Percentiles rank a stretch among this genome's conserved stretches.
Conservation (phyloP, 331 rosid species). For the Ulmus americana region DNA sequence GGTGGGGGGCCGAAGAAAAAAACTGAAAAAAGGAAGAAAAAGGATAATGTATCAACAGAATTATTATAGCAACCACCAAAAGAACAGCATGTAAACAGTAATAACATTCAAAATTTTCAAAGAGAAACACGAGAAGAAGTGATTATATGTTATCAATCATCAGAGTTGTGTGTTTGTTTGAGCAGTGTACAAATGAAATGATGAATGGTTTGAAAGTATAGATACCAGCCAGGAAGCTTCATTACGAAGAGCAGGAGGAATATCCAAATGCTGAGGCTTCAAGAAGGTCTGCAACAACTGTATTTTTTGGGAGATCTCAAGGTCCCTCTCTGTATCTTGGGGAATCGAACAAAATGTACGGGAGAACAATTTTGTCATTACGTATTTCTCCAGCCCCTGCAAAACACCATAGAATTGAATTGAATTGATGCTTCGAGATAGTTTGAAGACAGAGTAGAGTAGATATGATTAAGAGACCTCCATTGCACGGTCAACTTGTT, state of each 20-base stretch:
- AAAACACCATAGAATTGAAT: neutral
- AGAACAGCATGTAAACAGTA: too few species aligned
- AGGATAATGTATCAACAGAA: neutral
- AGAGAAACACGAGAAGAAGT: too few species aligned
- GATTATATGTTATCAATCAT: too few species aligned
- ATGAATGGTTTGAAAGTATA: too few species aligned
- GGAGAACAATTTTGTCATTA: slow-evolving; percentile 67
- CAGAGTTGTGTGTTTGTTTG: too few species aligned
- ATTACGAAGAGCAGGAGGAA: slow-evolving; percentile 42
- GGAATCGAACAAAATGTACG: slow-evolving; percentile 46
- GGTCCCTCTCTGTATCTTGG: slow-evolving; percentile 48
- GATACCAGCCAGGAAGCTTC: slow-evolving; percentile 66
- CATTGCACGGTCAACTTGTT: slow-evolving; percentile 58
- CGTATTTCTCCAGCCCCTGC: slow-evolving; percentile 73
- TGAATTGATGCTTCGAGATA: too few species aligned
- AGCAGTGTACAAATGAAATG: too few species aligned
- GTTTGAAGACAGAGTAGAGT: neutral
- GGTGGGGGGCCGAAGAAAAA: neutral
- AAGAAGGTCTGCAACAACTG: slow-evolving; percentile 50
- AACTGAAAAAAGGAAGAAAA: neutral
- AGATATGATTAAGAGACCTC: slow-evolving; percentile 28
- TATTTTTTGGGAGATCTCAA: slow-evolving; percentile 45
- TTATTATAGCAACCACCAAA: too few species aligned
- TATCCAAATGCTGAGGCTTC: slow-evolving; percentile 70
- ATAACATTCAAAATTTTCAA: too few species aligned